Percentiles rank a stretch among this genome's conserved stretches.
These are phyloP conservation scores for Penicillium cosmopolitanum DNA, from an alignment of 495 filamentous ascomycete genomes.

Conservation along the genomic window DNA sequence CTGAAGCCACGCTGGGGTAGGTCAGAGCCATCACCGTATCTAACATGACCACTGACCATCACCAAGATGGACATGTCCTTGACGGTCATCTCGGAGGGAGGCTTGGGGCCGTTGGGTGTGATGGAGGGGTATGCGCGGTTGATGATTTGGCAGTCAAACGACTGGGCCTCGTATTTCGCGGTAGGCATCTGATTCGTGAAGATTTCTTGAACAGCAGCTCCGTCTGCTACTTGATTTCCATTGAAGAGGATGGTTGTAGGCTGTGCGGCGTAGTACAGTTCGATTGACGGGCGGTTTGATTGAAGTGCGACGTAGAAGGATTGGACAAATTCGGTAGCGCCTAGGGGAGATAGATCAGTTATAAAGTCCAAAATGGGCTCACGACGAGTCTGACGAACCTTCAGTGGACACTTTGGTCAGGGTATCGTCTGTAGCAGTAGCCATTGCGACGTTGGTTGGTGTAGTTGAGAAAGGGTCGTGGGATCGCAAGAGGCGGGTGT, in stretches of 20 bases:
- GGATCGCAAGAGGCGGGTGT: not conserved
- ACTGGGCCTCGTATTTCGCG: conserved; percentile 65
- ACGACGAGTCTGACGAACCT: conserved; percentile 30
- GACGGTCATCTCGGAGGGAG: conserved; percentile 34
- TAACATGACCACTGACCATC: conserved; percentile 67
- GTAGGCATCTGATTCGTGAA: conserved; percentile 65
- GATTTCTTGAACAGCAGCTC: conserved; percentile 59
- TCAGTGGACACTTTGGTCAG: conserved; percentile 55
- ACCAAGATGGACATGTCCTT: conserved; percentile 72
- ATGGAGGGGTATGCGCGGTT: conserved; percentile 62
- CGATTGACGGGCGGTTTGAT: conserved; percentile 53
- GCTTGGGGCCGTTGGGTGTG: conserved; percentile 42
- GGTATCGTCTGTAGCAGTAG: conserved; percentile 42
- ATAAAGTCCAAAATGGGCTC: not conserved
- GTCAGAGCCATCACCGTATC: conserved; percentile 59
- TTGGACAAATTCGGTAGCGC: conserved; percentile 55
- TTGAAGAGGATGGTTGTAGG: conserved; percentile 66
- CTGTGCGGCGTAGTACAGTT: conserved; percentile 59
- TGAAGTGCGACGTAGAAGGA: conserved; percentile 59
- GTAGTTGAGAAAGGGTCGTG: not conserved
- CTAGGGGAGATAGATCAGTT: conserved; percentile 24
- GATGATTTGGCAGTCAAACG: conserved; percentile 73
- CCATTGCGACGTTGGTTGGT: conserved; percentile 34
- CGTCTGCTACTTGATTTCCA: conserved; percentile 60
- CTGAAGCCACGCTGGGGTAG: conserved; percentile 66